These are phyloP conservation scores for Saturnispora serradocipensis DNA, from an alignment of 805 yeast genomes.

Conservation along the genomic window DNA sequence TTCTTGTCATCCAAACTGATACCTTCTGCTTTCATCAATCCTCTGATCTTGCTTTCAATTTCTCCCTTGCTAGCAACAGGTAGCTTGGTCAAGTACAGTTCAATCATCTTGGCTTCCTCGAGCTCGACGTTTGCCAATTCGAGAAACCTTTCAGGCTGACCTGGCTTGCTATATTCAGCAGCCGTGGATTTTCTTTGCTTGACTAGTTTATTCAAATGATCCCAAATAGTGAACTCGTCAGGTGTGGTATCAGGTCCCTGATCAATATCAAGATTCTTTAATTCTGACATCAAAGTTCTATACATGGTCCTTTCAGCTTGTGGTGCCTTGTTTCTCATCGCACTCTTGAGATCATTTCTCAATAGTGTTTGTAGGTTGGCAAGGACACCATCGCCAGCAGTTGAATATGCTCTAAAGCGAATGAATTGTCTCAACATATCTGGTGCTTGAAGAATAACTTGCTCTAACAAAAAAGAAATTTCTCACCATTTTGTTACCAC, in stretches of 20 bases:
- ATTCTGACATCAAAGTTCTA: conserved; percentile 31
- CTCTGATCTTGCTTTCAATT: conserved; percentile 24
- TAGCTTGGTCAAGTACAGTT: conserved; percentile 25
- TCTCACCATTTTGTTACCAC: neutral
- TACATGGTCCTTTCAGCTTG: conserved; percentile 32
- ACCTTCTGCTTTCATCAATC: conserved; percentile 20
- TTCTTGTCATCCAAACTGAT: conserved; percentile 15
- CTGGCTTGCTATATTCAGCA: conserved; percentile 29
- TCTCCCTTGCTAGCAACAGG: conserved; percentile 32
- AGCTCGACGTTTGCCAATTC: conserved; percentile 31
- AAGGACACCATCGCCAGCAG: conserved; percentile 15
- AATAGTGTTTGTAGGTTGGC: conserved; percentile 21
- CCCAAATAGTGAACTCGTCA: conserved; percentile 27
- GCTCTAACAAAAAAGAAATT: neutral
- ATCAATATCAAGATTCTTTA: conserved; percentile 32
- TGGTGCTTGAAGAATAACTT: neutral
- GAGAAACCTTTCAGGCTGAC: conserved; percentile 34
- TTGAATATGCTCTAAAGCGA: conserved; percentile 20
- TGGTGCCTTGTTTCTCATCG: conserved; percentile 28
- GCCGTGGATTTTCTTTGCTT: conserved; percentile 34
- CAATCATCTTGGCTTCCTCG: conserved; percentile 29
- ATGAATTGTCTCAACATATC: conserved; percentile 1
- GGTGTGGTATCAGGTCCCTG: conserved; percentile 19
- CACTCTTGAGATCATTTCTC: conserved; percentile 28
- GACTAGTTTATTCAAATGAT: conserved; percentile 29